Conservation (phyloP, 148 eudicot species). For the Silene uniflora region DNA sequence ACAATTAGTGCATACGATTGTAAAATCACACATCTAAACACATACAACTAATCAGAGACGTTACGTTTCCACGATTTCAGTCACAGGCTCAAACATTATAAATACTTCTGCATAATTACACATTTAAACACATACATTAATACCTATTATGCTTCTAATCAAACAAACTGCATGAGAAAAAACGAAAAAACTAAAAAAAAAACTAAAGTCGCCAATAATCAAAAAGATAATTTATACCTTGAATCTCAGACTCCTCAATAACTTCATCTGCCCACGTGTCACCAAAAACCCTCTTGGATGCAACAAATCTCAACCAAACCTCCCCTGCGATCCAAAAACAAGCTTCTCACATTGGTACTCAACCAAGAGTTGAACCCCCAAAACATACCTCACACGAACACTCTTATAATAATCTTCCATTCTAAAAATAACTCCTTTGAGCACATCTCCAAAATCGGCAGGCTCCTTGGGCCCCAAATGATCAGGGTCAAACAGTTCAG, state of each 20-base stretch:
- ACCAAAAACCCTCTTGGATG: conserved; percentile 39
- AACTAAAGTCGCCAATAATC: not conserved
- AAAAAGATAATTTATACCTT: not conserved
- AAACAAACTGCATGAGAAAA: no score
- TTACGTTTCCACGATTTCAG: no score
- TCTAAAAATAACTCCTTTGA: not conserved
- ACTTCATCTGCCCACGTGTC: conserved; percentile 63
- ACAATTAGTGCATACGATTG: no score
- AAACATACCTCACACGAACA: conserved; percentile 56
- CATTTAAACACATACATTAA: no score
- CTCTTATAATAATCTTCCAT: conserved; percentile 41
- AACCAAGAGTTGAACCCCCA: conserved; percentile 67
- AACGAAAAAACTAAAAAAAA: no score
- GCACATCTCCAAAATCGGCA: conserved; percentile 46
- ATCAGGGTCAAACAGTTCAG: conserved; percentile 2
- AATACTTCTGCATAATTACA: no score
- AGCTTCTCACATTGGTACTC: conserved; percentile 58
- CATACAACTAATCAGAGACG: no score
- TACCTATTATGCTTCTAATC: no score
- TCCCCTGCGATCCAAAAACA: conserved; percentile 61
- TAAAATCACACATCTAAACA: no score
- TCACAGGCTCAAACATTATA: no score
- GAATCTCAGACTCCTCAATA: conserved; percentile 44
- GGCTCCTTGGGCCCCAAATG: conserved; percentile 52
- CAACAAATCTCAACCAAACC: conserved; percentile 61